phyloP scores from a whole-genome alignment of 73 alveolate species.

The Paramecium octaurelia region DNA sequence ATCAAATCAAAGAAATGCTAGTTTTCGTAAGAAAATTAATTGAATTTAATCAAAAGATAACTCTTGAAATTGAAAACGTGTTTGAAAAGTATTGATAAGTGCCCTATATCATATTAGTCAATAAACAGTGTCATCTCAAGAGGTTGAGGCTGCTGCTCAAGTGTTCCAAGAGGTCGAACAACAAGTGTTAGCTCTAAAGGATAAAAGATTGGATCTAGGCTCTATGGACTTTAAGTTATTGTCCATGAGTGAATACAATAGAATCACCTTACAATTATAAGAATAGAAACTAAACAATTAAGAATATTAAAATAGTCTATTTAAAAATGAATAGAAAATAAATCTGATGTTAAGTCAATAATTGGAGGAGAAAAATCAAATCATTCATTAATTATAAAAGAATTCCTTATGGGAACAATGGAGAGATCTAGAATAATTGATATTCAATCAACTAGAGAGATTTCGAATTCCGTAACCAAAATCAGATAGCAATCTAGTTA shows the following conservation, averaged over 20 bases:
- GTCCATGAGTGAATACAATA: not conserved
- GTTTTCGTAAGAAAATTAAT: not conserved
- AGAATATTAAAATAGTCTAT: not conserved
- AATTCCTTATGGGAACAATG: not conserved
- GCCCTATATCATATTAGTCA: not conserved
- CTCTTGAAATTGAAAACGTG: constrained; percentile 9
- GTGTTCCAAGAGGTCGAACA: constrained; percentile 5
- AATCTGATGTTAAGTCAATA: not conserved
- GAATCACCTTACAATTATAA: not conserved
- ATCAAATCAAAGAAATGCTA: not conserved
- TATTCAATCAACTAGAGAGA: not conserved
- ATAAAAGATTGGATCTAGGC: not conserved
- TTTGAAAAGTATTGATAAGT: constrained; percentile 14
- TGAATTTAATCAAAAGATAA: not conserved
- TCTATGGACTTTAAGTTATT: constrained; percentile 3
- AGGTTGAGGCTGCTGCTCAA: constrained; percentile 28
- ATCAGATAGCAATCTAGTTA: not conserved
- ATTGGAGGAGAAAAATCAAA: not conserved
- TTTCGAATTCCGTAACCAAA: not conserved
- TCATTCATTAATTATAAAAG: not conserved
- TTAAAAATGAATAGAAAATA: not conserved
- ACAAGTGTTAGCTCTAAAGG: not conserved
- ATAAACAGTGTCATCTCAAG: not conserved
- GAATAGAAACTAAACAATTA: not conserved
- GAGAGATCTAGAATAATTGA: not conserved